phyloP scores from a whole-genome alignment of 768 basidiomycete species.

The Phanerochaete carnosa region DNA sequence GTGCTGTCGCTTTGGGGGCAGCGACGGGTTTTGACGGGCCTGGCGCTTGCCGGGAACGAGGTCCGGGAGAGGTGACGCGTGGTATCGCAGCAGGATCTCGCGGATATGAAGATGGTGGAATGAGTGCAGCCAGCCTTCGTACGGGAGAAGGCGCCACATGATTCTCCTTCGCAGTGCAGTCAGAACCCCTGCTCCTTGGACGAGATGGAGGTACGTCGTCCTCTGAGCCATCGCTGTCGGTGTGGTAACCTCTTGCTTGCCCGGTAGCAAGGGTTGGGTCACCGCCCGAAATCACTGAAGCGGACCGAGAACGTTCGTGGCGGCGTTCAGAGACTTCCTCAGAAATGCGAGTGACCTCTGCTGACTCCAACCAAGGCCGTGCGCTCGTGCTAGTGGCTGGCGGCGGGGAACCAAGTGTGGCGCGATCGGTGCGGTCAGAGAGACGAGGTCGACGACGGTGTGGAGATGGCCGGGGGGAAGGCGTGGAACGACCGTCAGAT shows the following conservation, averaged over 20 bases:
- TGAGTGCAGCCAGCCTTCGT: background rate
- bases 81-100: background rate
- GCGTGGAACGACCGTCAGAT: background rate
- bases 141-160: background rate
- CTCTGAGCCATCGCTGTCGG: background rate
- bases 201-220: background rate
- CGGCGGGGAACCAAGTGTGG: conserved; percentile 45
- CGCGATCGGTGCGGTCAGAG: conserved; percentile 52
- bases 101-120: background rate
- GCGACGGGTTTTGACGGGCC: background rate
- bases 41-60: background rate
- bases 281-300: conserved; percentile 15
- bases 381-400: conserved; percentile 14
- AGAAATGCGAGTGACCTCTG: conserved; percentile 61
- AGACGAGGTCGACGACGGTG: conserved; percentile 33
- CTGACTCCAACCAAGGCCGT: conserved; percentile 48
- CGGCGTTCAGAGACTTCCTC: conserved; percentile 66
- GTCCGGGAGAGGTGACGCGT: background rate
- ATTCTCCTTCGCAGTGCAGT: background rate
- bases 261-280: conserved; percentile 6
- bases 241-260: conserved; percentile 3
- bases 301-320: conserved; percentile 40
- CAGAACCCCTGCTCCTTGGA: background rate
- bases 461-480: conserved; percentile 29
- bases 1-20: conserved; percentile 30